A percentile compares a stretch with the other conserved stretches of the same genome.
Conservation (phyloP, 768 basidiomycete species). For the Boletus pseudopeckii region DNA sequence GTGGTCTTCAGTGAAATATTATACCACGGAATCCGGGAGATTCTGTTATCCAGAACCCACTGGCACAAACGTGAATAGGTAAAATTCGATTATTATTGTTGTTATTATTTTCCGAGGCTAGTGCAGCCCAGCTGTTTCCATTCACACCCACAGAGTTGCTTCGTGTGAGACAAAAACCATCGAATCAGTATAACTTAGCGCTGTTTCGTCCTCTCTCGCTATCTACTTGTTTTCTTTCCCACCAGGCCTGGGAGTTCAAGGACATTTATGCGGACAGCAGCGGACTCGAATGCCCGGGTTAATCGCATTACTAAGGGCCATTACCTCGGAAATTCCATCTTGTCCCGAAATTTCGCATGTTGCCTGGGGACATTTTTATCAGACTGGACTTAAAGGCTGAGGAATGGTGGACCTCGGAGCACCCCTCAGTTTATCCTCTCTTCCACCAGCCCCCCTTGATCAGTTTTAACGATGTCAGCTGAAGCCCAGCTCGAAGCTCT, state of each 20-base stretch:
- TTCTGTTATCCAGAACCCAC: neutral
- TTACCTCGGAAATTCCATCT: neutral
- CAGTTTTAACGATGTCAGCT: constrained; percentile 13
- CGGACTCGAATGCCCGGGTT: no score
- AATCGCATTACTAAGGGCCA: neutral
- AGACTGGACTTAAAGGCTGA: constrained; percentile 5
- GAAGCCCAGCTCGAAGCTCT: constrained; percentile 31
- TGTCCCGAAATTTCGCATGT: neutral
- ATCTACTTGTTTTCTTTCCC: neutral
- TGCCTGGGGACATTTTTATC: neutral
- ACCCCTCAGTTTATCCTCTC: neutral
- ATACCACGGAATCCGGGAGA: no score
- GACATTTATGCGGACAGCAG: neutral
- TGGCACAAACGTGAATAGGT: no score
- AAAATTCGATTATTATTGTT: neutral
- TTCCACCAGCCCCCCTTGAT: neutral
- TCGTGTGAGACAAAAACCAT: constrained; percentile 12
- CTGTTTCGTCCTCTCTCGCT: neutral
- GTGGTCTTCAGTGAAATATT: neutral
- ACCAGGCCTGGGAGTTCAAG: constrained; percentile 5
- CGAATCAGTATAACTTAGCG: neutral
- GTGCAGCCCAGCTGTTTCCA: no score
- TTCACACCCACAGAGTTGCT: neutral
- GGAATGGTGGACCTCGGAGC: neutral
- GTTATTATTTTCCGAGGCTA: neutral